phyloP scores from a whole-genome alignment of 768 basidiomycete genomes.

The Suillus plorans region DNA sequence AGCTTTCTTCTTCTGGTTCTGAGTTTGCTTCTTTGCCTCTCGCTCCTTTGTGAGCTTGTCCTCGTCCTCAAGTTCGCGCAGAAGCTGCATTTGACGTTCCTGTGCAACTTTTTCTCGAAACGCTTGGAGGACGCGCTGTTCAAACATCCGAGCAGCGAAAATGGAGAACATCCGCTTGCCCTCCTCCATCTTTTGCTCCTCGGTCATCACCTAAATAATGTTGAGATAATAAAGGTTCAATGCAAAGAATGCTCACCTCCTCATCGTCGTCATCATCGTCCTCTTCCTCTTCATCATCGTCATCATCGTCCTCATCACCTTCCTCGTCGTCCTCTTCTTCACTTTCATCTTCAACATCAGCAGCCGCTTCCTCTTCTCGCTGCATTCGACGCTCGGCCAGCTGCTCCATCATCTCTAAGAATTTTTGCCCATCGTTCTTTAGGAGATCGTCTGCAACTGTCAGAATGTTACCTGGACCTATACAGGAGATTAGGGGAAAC shows the following conservation, averaged over 20 bases:
- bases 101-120: slow-evolving; percentile 97
- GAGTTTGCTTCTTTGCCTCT: slow-evolving; percentile 90
- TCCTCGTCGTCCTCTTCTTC: slow-evolving; percentile 61
- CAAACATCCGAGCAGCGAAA: slow-evolving; percentile 99
- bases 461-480: slow-evolving; percentile 89
- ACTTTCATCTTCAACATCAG: slow-evolving; percentile 61
- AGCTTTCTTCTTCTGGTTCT: slow-evolving; percentile 99
- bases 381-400: slow-evolving; percentile 92
- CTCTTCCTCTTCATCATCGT: slow-evolving; percentile 64
- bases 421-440: slow-evolving; percentile 98
- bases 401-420: slow-evolving; percentile 99
- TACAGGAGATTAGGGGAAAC: slow-evolving; percentile 13
- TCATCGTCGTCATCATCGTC: slow-evolving; percentile 47
- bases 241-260: slow-evolving; percentile 36
- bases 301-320: slow-evolving; percentile 61
- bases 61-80: slow-evolving; percentile 95
- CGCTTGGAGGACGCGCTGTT: slow-evolving; percentile 94
- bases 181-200: slow-evolving; percentile 98
- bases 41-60: slow-evolving; percentile 82
- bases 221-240: slow-evolving; percentile 11
- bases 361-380: slow-evolving; percentile 72
- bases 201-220: slow-evolving; percentile 68
- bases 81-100: slow-evolving; percentile 88
- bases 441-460: slow-evolving; percentile 98
- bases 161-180: slow-evolving; percentile 99